Base-by-base conservation (phyloP, 352 stramenopile genomes). In the Globisporangium orthogonon region DNA sequence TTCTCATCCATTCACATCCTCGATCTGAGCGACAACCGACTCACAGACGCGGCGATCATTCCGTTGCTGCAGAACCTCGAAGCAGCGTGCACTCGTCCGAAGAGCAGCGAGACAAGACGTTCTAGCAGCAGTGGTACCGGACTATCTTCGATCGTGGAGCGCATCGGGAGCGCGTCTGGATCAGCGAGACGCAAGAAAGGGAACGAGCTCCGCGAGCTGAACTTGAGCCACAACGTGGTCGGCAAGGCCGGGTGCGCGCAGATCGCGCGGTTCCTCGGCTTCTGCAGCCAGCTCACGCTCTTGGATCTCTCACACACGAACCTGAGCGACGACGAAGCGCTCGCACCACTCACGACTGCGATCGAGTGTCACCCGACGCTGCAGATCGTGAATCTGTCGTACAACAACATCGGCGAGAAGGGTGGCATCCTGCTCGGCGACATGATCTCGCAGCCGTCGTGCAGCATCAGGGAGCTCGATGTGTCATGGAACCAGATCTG, bases 401-500 rank as follows among this genome's bases (percentile, higher is more conserved):
- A 85, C 62, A 91, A 91, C 56, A 71, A 66, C 0, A 85, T 91
- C 50, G 70, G 69, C n/a, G 70, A 83, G 13, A 45, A 57, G 3
- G 80, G 78, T 10, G 81, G 73, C 1, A 50, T 63, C 0, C 62
- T 91, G 14, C 51, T 91, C 0, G 81, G 81, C n/a, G 58, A 75
- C 2, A 91, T 88, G 74, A 50, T 91, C 31, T 79, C 69, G 1
- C 71, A 81, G 35, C 62, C 72, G 2, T 66, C 63, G 11, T 91
- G 81, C 51, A 56, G 54, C 18, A 67, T 91, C 17, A 67, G 50
- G 33, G 67, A 76, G 50, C 55, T 91, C 6, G 67, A 91, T 39
- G 56, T 89, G 1, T 87, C 78, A 9, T 91, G 81, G 81, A 91
- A 91, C 65, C 66, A 73, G 37, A 87, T 91, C 45, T 76, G 81